Evolutionary conservation across 1,284 basidiomycete genomes (phyloP), one percentile per base, ranked within the genome.

Genomic region (Malassezia pachydermatis): DNA sequence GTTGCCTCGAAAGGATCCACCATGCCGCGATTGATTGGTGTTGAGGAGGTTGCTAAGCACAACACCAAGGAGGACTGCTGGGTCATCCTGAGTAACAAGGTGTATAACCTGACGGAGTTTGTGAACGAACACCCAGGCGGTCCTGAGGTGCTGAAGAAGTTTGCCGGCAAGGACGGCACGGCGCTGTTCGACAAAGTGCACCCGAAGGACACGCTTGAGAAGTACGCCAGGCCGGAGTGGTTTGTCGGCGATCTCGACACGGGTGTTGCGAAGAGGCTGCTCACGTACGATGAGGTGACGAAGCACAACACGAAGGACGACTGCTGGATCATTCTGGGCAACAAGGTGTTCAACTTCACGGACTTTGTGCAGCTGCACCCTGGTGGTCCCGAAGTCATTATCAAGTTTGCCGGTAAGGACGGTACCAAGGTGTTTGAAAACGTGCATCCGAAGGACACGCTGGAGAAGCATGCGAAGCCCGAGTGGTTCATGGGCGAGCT

Each of bases 111-210:
- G 48, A 89, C 88, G 5, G 82, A 84, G 10, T 90, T 92, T 68
- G 74, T 92, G 37, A 74, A 75, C 22, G 62, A 81, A 48, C 86
- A 89, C 59, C 87, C 87, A 0, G 88, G 87, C 39, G 88, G 87
- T 7, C 73, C 80, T 27, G 78, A 78, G 46, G 81, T 86, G 59
- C 83, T 88, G 57, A 70, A 88, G 25, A 82, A 81, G 60, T 84
- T 87, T 60, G 85, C 80, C 6, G 85, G 87, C n/a, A 78, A 77
- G 54, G 84, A 88, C 70, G 84, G 83, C 22, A 61, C 56, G n/a
- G 54, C 29, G 59, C 66, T 41, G 30, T 71, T 67, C 52, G 68
- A 71, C 27, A 63, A 67, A 25, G 64, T 70, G 28, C 68, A 71
- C 49, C 65, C 67, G 3, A 60, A 62, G 16, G 67, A 65, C 20